Percentiles rank a stretch among this genome's conserved stretches.
These are phyloP conservation scores for Exutisphaerella laricina DNA, from an alignment of 2,329 filamentous ascomycete genomes.

Conservation along the genomic window DNA sequence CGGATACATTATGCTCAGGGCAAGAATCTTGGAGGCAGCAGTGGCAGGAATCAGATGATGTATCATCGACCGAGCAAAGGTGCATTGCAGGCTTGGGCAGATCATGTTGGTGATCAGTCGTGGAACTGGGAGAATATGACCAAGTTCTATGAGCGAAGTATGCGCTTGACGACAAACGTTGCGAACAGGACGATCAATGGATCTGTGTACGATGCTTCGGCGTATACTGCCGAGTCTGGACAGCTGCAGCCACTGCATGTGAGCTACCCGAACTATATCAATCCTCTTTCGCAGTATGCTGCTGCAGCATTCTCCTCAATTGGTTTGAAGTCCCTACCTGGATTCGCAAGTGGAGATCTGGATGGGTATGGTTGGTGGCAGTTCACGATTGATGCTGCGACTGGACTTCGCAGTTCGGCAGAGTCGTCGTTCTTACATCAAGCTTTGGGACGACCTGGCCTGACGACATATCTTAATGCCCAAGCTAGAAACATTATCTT, in stretches of 20 bases:
- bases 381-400: constrained; percentile 32
- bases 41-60: constrained; percentile 25
- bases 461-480: constrained; percentile 31
- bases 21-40: constrained; percentile 27
- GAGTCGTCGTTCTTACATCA: constrained; percentile 25
- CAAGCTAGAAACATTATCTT: constrained; percentile 35
- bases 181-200: constrained; percentile 13
- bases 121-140: constrained; percentile 57
- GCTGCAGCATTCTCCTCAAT: constrained; percentile 24
- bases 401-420: constrained; percentile 23
- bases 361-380: constrained; percentile 20
- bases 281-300: constrained; percentile 27
- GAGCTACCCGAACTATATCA: constrained; percentile 28
- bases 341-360: constrained; percentile 26
- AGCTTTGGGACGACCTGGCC: constrained; percentile 14
- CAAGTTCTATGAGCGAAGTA: constrained; percentile 45
- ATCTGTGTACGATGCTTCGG: constrained; percentile 7
- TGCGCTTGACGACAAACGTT: constrained; percentile 16
- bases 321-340: constrained; percentile 27
- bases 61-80: constrained; percentile 29
- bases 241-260: constrained; percentile 29
- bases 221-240: constrained; percentile 21
- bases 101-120: constrained; percentile 54
- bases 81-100: constrained; percentile 36
- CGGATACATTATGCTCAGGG: constrained; percentile 26